A percentile compares a stretch with the other conserved stretches of the same genome.
phyloP scores from a whole-genome alignment of 257 asterid species.

The Jacaranda copaia region DNA sequence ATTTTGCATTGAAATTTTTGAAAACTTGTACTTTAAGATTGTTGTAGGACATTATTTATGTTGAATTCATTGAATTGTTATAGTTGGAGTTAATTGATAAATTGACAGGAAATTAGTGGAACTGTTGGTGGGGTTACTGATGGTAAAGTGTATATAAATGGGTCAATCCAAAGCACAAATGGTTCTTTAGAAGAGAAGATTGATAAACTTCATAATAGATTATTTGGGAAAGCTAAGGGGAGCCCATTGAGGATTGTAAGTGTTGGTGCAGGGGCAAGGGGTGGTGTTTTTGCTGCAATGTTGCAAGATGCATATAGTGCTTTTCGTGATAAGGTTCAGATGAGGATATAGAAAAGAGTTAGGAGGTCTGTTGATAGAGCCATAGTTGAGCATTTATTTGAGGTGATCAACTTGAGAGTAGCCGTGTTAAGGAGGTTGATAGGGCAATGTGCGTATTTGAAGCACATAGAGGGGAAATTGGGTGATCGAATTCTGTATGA shows the following conservation, averaged over 20 bases:
- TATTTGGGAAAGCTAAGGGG: slow-evolving; percentile 72
- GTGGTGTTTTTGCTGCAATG: slow-evolving; percentile 91
- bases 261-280: slow-evolving; percentile 99
- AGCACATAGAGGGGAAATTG: slow-evolving; percentile 89
- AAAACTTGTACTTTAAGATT: neutral
- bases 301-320: slow-evolving; percentile 86
- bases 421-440: slow-evolving; percentile 89
- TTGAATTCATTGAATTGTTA: slow-evolving; percentile 24
- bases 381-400: slow-evolving; percentile 89
- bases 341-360: slow-evolving; percentile 89
- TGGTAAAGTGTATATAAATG: slow-evolving; percentile 49
- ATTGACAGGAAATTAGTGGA: slow-evolving; percentile 58
- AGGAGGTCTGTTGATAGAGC: slow-evolving; percentile 81
- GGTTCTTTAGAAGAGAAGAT: slow-evolving; percentile 66
- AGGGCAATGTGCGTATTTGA: slow-evolving; percentile 88
- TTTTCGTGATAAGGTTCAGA: slow-evolving; percentile 80
- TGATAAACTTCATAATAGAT: slow-evolving; percentile 66
- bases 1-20: slow-evolving; percentile 30
- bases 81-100: slow-evolving; percentile 28
- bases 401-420: slow-evolving; percentile 91
- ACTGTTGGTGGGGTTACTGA: slow-evolving; percentile 44
- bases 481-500: slow-evolving; percentile 89
- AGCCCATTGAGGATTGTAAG: slow-evolving; percentile 83
- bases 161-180: slow-evolving; percentile 55
- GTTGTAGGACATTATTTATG: slow-evolving; percentile 20